Percentiles rank a stretch among this genome's conserved stretches.
Evolutionary conservation across 345 rosid species (phyloP).

Genomic region (Salix viminalis): DNA sequence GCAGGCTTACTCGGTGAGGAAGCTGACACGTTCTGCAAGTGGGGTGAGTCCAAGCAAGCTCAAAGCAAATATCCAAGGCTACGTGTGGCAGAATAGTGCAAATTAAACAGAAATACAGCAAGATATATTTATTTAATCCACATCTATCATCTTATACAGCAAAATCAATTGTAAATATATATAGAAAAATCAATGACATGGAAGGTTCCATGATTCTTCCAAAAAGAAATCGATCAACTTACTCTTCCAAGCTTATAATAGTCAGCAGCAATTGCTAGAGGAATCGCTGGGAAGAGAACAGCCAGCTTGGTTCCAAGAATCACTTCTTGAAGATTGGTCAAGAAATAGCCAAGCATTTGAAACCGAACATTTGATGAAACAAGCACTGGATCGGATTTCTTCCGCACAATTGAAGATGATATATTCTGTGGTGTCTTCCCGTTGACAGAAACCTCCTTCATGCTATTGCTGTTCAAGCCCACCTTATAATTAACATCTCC

Average conservation of each 20-base stretch:
- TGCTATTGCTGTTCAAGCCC: neutral
- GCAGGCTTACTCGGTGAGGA: conserved; percentile 71
- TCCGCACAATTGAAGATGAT: conserved; percentile 29
- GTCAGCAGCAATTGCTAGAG: conserved; percentile 45
- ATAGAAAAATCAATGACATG: neutral
- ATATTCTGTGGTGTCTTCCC: conserved; percentile 28
- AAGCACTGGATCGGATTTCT: conserved; percentile 37
- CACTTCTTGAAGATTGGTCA: conserved; percentile 41
- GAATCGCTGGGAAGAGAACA: conserved; percentile 51
- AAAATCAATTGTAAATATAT: neutral
- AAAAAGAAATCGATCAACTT: conserved; percentile 3
- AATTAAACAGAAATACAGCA: neutral
- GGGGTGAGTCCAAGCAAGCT: conserved; percentile 82
- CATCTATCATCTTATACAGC: neutral
- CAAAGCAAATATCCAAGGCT: conserved; percentile 87
- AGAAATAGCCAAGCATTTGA: conserved; percentile 22
- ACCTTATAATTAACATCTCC: neutral
- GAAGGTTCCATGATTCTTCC: neutral
- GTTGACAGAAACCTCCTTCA: conserved; percentile 5
- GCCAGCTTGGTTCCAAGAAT: conserved; percentile 49
- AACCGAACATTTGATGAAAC: conserved; percentile 28
- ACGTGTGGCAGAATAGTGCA: neutral
- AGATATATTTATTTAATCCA: neutral
- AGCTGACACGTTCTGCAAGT: conserved; percentile 90
- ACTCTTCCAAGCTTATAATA: conserved; percentile 39